Conservation (phyloP, 176 grass and related monocot genomes). For the Carex littledalei region DNA sequence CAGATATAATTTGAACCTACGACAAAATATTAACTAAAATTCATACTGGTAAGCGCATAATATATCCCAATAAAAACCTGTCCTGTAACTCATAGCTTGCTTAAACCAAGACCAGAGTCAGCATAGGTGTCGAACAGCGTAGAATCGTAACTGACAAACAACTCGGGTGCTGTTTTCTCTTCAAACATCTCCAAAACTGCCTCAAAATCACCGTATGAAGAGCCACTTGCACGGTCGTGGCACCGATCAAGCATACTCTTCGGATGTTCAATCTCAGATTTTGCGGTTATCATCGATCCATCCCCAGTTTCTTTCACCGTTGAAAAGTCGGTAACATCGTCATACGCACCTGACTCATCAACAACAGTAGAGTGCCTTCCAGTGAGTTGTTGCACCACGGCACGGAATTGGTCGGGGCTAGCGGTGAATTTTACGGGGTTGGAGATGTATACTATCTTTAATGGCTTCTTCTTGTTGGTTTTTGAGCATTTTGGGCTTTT, state of each 20-base stretch:
- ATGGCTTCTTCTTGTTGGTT: conserved; percentile 24
- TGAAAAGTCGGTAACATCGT: background rate
- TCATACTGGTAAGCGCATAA: background rate
- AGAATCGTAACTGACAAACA: background rate
- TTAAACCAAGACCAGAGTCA: background rate
- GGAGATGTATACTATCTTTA: conserved; percentile 34
- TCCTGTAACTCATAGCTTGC: background rate
- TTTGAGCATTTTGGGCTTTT: conserved; percentile 17
- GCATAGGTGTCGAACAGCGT: background rate
- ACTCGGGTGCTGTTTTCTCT: background rate
- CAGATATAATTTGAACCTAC: background rate
- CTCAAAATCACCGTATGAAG: background rate
- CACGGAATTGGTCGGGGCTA: conserved; percentile 24
- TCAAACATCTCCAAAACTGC: background rate
- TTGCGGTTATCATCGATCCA: background rate
- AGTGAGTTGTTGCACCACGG: conserved; percentile 31
- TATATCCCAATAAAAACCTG: background rate
- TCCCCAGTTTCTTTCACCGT: background rate
- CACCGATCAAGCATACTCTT: background rate
- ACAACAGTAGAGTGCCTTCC: conserved; percentile 13
- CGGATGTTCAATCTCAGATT: background rate
- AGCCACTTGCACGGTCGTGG: background rate
- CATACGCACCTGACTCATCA: background rate
- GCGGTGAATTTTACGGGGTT: conserved; percentile 27
- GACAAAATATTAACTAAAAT: background rate